A percentile compares a stretch with the other conserved stretches of the same genome.
Conservation (phyloP, 768 basidiomycete species). For the Podaxis sp. region DNA sequence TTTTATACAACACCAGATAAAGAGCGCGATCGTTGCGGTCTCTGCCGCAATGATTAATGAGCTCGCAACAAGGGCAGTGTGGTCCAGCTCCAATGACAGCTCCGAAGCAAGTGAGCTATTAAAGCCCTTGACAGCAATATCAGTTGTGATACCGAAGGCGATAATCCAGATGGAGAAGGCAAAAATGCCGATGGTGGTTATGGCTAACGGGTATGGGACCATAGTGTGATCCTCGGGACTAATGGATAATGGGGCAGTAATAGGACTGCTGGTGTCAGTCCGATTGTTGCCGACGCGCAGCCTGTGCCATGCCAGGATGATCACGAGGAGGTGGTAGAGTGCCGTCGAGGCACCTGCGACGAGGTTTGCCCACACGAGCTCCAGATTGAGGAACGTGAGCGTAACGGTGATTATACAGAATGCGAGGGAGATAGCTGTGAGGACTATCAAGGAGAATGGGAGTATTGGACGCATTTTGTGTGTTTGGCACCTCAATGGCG, state of each 20-base stretch:
- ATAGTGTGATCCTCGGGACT: neutral
- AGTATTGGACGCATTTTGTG: slow-evolving; percentile 12
- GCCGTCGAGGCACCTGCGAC: slow-evolving; percentile 21
- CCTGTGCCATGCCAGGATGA: slow-evolving; percentile 15
- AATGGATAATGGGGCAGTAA: neutral
- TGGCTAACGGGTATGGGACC: neutral
- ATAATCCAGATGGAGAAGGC: slow-evolving; percentile 3
- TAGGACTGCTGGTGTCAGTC: neutral
- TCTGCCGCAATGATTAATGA: neutral
- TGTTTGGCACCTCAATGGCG: neutral
- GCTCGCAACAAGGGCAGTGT: neutral
- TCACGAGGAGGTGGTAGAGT: slow-evolving; percentile 20
- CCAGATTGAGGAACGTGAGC: slow-evolving; percentile 17
- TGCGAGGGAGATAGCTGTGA: slow-evolving; percentile 19
- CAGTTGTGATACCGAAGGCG: neutral
- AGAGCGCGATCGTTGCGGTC: neutral
- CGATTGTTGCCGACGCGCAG: neutral
- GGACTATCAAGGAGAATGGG: slow-evolving; percentile 17
- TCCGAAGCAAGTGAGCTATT: neutral
- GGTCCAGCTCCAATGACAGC: neutral
- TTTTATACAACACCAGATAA: neutral
- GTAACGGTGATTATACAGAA: slow-evolving; percentile 23
- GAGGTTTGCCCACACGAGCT: slow-evolving; percentile 24
- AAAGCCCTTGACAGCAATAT: neutral
- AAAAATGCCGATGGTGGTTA: neutral